These are phyloP conservation scores for Komagataella phaffii DNA, from an alignment of 805 yeast species.

Conservation along the genomic window DNA sequence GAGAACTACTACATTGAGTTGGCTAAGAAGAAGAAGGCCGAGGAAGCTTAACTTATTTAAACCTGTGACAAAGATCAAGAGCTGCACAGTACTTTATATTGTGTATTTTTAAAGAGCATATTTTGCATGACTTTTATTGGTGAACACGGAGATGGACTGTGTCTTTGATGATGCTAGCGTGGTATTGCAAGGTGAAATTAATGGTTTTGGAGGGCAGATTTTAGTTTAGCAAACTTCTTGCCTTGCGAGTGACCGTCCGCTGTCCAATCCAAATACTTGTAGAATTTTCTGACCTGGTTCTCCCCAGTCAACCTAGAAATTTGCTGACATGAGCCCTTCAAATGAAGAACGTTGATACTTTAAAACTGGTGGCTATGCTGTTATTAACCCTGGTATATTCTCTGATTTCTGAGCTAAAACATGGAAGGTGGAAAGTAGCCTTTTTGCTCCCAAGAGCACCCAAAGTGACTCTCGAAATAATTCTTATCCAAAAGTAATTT, in stretches of 20 bases:
- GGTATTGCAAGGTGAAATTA: not conserved
- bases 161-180: not conserved
- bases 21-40: conserved; percentile 60
- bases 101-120: not conserved
- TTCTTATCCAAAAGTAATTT: not conserved
- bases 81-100: not conserved
- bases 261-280: not conserved
- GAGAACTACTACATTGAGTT: conserved; percentile 74
- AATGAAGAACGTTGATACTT: too few relatives aligned
- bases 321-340: too few relatives aligned
- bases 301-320: not conserved
- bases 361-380: too few relatives aligned
- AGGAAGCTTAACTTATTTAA: conserved; percentile 19
- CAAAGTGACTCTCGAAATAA: not conserved
- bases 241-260: not conserved
- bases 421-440: too few relatives aligned
- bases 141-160: not conserved
- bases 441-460: not conserved
- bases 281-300: not conserved
- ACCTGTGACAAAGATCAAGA: not conserved
- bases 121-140: not conserved
- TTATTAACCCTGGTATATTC: too few relatives aligned
- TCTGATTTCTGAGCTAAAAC: too few relatives aligned
- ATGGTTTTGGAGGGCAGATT: not conserved
- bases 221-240: not conserved